A percentile compares a stretch with the other conserved stretches of the same genome.
phyloP scores from a whole-genome alignment of 2,329 filamentous ascomycete species.

The Ophiognomonia clavigignenti-juglandacearum region DNA sequence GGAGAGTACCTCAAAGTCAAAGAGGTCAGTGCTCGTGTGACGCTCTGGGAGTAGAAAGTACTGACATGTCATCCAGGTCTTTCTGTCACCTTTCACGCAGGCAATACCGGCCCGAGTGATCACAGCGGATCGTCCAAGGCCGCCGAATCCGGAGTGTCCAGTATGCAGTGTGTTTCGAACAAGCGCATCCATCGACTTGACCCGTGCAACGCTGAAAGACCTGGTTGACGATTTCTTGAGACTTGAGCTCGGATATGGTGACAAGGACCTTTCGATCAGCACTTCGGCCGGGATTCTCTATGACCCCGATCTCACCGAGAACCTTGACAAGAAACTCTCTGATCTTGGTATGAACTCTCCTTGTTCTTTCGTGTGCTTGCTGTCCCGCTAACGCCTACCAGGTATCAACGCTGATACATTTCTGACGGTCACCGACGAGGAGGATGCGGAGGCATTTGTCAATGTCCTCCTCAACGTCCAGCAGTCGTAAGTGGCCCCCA shows the following conservation, averaged over 20 bases:
- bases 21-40: conserved; percentile 49
- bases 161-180: conserved; percentile 74
- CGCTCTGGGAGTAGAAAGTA: too few species aligned
- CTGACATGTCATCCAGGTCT: conserved; percentile 48
- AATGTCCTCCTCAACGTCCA: conserved; percentile 72
- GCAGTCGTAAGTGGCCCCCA: conserved; percentile 45
- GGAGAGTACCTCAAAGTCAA: conserved; percentile 66
- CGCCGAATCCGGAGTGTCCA: conserved; percentile 76
- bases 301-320: conserved; percentile 83
- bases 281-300: conserved; percentile 76
- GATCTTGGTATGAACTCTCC: conserved; percentile 57
- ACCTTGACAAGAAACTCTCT: conserved; percentile 71
- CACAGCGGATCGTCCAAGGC: conserved; percentile 49
- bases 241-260: conserved; percentile 67
- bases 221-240: conserved; percentile 73
- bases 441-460: conserved; percentile 68
- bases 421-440: conserved; percentile 79
- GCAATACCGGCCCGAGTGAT: conserved; percentile 45
- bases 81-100: conserved; percentile 64
- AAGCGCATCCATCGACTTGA: conserved; percentile 62
- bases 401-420: conserved; percentile 69
- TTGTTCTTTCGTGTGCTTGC: neutral
- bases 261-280: conserved; percentile 72
- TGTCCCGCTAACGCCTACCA: conserved; percentile 23
- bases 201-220: conserved; percentile 69